Base-by-base conservation (phyloP, 306 rosid genomes). In the Prunus davidiana region DNA sequence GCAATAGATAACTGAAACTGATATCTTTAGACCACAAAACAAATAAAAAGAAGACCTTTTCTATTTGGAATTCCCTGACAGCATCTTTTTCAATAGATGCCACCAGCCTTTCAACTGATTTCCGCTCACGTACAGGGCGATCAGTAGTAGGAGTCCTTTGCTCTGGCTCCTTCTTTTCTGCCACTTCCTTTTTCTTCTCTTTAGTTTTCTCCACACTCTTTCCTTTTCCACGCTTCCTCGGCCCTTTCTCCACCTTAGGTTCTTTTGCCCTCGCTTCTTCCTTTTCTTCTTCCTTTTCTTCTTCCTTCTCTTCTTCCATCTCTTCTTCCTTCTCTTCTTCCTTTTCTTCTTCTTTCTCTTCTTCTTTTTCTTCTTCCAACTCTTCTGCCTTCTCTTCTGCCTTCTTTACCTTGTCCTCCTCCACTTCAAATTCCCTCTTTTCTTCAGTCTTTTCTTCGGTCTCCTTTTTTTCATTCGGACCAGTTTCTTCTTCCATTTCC, bases 51-150 rank as follows among this genome's bases (percentile, higher is more conserved):
- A 73, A 69, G 57, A 96, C 99, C 99, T 96, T 96, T 78, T 85
- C 89, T 38, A 96, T 88, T 32, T 87, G 93, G 82, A 96, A 86
- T 84, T 92, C 99, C 91, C 82, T 93, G 65, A 71, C 74, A 50
- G 87, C 67, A 69, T 91, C 91, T 75, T 81, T 96, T 64, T 96
- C 99, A 55, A 89, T 75, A 43, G 93, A 78, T 69, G 98, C 89
- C 74, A 96, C 99, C 86, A 96, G 84, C 88, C 99, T 91, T 84
- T 96, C 99, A 82, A 96, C 99, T 45, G 90, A 82, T 84, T 96
- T 96, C 76, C 99, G 91, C 81, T 92, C 99, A 25, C 99, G 96
- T 41, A 92, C 88, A 34, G 99, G 99, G 72, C 99, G 99, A 82
- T 92, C 93, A 51, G 55, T 75, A 41, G 81, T 38, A 46, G 98